These are phyloP conservation scores for Tricharina praecox DNA, from an alignment of 495 filamentous ascomycete species.

Conservation along the genomic window DNA sequence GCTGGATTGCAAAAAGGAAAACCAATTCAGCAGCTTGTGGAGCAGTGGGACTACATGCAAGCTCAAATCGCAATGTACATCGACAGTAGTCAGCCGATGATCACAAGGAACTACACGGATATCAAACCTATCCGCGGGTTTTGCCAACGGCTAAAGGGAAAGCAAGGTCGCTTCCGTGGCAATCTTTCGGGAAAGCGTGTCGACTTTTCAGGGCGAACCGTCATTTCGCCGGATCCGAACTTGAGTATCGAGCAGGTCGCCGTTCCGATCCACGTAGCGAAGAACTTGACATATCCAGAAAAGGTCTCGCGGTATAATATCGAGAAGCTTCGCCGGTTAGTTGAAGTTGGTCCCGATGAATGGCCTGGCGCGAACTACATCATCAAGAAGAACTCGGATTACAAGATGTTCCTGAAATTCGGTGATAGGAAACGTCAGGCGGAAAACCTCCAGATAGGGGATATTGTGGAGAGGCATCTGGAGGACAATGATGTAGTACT, in stretches of 20 bases:
- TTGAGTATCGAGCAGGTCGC: conserved; percentile 86
- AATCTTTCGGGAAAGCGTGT: conserved; percentile 97
- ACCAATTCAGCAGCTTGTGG: conserved; percentile 77
- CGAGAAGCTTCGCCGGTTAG: conserved; percentile 53
- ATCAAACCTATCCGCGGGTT: conserved; percentile 72
- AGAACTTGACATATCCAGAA: conserved; percentile 89
- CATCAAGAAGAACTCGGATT: conserved; percentile 49
- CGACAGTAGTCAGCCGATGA: conserved; percentile 85
- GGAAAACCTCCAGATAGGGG: conserved; percentile 56
- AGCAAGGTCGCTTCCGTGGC: conserved; percentile 90
- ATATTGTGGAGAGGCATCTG: conserved; percentile 83
- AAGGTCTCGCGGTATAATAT: conserved; percentile 67
- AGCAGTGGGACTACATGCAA: conserved; percentile 95
- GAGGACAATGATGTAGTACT: conserved; percentile 93
- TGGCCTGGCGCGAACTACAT: conserved; percentile 82
- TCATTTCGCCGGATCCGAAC: conserved; percentile 95
- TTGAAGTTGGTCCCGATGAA: conserved; percentile 52
- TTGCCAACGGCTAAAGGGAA: conserved; percentile 88
- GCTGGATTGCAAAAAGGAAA: conserved; percentile 64
- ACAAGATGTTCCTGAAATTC: conserved; percentile 59
- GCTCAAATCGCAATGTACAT: conserved; percentile 92
- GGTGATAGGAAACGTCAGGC: conserved; percentile 50
- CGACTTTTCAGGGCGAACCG: conserved; percentile 91
- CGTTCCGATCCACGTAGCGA: conserved; percentile 72
- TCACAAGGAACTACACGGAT: conserved; percentile 42